A percentile compares a stretch with the other conserved stretches of the same genome.
phyloP scores from a whole-genome alignment of 257 asterid species.

The Asclepias syriaca region DNA sequence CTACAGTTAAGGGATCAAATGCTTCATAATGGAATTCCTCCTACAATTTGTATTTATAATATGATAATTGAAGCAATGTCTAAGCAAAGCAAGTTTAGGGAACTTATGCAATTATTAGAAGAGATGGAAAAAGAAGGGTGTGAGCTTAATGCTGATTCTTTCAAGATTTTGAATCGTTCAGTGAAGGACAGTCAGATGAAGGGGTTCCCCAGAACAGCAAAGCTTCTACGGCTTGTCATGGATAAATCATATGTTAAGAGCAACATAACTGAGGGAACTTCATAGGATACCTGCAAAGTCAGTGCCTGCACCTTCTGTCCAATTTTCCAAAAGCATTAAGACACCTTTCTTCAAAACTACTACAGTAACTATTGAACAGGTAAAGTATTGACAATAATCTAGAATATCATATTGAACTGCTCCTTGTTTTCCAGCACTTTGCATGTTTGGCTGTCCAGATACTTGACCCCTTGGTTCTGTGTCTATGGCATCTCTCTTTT shows the following conservation, averaged over 20 bases:
- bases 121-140: conserved; percentile 47
- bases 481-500: background rate
- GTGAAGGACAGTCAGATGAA: conserved; percentile 34
- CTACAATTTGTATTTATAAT: conserved; percentile 37
- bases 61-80: conserved; percentile 44
- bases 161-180: conserved; percentile 29
- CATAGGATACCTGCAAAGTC: background rate
- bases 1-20: conserved; percentile 34
- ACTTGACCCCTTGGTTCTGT: background rate
- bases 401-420: background rate
- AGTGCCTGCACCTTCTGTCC: background rate
- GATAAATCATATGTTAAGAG: conserved; percentile 9
- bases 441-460: background rate
- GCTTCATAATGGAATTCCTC: conserved; percentile 38
- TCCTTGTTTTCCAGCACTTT: background rate
- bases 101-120: conserved; percentile 33
- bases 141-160: conserved; percentile 36
- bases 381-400: background rate
- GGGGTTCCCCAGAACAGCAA: conserved; percentile 30
- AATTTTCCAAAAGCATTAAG: background rate
- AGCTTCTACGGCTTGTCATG: conserved; percentile 25
- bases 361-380: background rate
- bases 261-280: background rate
- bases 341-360: conserved; percentile 1
- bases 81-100: conserved; percentile 32